Evolutionary conservation across 441 rosid species (phyloP).

Genomic region (Pelargonium fulgidum): DNA sequence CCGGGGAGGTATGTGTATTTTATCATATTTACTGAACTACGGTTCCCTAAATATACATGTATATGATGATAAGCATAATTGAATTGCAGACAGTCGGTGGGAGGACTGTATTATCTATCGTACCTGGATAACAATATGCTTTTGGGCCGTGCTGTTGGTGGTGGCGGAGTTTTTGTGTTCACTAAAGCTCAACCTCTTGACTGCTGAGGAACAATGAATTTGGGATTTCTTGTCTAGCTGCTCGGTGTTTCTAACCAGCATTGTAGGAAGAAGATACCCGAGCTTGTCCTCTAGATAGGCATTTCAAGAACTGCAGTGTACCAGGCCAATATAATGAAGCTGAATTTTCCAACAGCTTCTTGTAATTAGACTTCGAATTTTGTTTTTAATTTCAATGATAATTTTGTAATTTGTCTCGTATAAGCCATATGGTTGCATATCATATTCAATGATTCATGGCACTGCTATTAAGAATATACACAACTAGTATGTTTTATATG

Average conservation of each 20-base stretch:
- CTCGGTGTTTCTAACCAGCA: too few species aligned
- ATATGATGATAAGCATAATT: constrained; percentile 22
- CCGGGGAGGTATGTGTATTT: constrained; percentile 45
- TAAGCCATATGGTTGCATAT: too few species aligned
- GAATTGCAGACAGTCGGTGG: constrained; percentile 58
- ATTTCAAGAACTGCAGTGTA: too few species aligned
- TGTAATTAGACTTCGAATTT: too few species aligned
- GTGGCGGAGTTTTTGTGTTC: constrained; percentile 87
- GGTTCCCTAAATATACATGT: not conserved
- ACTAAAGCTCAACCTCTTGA: constrained; percentile 72
- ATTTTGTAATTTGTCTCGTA: too few species aligned
- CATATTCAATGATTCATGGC: too few species aligned
- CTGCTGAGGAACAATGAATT: constrained; percentile 25
- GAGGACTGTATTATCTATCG: constrained; percentile 73
- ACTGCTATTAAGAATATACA: not conserved
- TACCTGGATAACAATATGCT: constrained; percentile 75
- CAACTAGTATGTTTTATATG: not conserved
- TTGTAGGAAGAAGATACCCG: too few species aligned
- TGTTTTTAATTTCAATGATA: too few species aligned
- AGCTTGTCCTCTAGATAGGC: too few species aligned
- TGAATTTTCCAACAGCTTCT: too few species aligned
- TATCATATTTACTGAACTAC: not conserved
- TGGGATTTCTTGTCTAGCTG: too few species aligned
- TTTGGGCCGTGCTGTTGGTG: constrained; percentile 83
- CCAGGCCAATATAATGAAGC: too few species aligned